Conservation (phyloP, 2,329 filamentous ascomycete genomes). For the Calonectria pseudoreteaudii region DNA sequence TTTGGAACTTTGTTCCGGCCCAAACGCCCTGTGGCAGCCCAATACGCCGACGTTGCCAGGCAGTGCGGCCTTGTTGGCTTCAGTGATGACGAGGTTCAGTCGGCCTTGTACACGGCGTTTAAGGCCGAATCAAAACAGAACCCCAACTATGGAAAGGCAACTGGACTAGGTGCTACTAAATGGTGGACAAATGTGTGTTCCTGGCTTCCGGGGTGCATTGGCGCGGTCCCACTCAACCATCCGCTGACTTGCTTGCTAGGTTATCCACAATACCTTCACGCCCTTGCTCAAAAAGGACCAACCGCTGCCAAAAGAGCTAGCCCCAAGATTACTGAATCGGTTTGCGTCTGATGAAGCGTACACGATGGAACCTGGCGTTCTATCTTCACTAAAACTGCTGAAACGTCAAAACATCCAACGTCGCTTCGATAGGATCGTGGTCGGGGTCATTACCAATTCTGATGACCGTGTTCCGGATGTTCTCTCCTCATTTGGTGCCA, state of each 20-base stretch:
- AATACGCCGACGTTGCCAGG: slow-evolving; percentile 34
- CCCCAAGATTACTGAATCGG: slow-evolving; percentile 24
- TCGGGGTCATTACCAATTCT: slow-evolving; percentile 36
- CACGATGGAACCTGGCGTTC: slow-evolving; percentile 15
- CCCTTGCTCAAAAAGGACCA: slow-evolving; percentile 16
- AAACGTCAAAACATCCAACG: not conserved
- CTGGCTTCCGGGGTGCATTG: not conserved
- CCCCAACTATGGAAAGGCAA: slow-evolving; percentile 35
- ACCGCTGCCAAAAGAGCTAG: slow-evolving; percentile 25
- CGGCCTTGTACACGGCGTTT: slow-evolving; percentile 22
- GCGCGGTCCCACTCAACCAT: not conserved
- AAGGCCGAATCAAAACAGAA: slow-evolving; percentile 31
- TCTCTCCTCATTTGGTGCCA: slow-evolving; percentile 30
- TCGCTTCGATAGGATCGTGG: slow-evolving; percentile 22
- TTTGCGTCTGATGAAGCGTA: slow-evolving; percentile 33
- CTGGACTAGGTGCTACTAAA: slow-evolving; percentile 30
- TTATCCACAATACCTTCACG: slow-evolving; percentile 34
- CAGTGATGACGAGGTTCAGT: slow-evolving; percentile 28
- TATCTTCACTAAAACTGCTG: slow-evolving; percentile 8
- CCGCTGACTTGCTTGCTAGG: slow-evolving; percentile 17
- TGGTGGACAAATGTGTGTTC: slow-evolving; percentile 38
- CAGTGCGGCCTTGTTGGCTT: slow-evolving; percentile 33
- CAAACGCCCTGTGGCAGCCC: slow-evolving; percentile 22
- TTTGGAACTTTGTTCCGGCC: slow-evolving; percentile 34
- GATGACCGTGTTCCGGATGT: slow-evolving; percentile 37